Conservation (phyloP, 129 eudicot genomes). For the Daucus carota region DNA sequence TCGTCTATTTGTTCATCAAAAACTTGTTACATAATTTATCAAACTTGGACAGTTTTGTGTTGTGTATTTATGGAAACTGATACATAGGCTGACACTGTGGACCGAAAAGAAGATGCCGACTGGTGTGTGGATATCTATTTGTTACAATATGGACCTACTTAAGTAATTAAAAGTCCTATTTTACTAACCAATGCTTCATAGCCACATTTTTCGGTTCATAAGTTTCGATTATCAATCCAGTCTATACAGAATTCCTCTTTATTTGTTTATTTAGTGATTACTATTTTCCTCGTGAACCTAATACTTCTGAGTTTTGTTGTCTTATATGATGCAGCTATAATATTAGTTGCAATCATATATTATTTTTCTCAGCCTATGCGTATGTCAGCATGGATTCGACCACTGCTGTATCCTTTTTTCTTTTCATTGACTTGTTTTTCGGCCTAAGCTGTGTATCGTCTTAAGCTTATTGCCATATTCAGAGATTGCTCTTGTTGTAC, state of each 20-base stretch:
- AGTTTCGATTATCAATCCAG: not conserved
- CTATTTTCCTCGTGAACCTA: not conserved
- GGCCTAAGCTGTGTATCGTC: not conserved
- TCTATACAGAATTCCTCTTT: not conserved
- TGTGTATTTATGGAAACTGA: not conserved
- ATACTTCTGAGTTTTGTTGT: not conserved
- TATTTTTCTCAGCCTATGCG: slow-evolving; percentile 81
- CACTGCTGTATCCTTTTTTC: slow-evolving; percentile 65
- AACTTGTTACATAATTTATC: not conserved
- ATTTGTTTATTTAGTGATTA: not conserved
- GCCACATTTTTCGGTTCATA: not conserved
- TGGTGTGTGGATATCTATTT: not conserved
- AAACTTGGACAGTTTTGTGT: not conserved
- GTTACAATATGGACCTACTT: not conserved
- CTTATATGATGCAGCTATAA: slow-evolving; percentile 51
- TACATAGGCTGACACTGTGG: not conserved
- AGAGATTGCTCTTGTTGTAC: not conserved
- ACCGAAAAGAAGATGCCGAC: not conserved
- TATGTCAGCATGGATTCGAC: slow-evolving; percentile 74
- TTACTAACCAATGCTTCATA: not conserved
- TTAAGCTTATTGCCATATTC: slow-evolving; percentile 1
- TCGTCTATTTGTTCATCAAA: not conserved
- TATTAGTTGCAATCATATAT: slow-evolving; percentile 75
- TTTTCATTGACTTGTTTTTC: not conserved
- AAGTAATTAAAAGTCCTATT: not conserved